Base-by-base conservation (phyloP, 805 yeast species). In the Sungouiozyma intestinalis region DNA sequence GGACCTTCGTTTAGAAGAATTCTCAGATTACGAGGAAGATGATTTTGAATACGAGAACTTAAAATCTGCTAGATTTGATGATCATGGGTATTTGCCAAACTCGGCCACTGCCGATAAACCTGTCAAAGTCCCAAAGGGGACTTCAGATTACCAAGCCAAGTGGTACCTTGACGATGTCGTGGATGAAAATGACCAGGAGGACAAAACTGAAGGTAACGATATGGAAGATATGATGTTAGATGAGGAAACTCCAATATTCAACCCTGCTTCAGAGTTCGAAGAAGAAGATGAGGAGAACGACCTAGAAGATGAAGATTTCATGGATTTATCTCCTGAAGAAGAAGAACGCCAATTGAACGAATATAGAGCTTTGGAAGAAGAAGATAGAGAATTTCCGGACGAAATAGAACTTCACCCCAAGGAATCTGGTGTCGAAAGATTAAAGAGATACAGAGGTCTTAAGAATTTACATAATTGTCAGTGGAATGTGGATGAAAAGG, bases 381-480 rank as follows among this genome's bases (percentile, higher is more conserved):
- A 88, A 42, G 97, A 86, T 58, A 72, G 77, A 31, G 95, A 88
- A 53, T 92, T 87, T 69, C 97, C 97, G 0, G 99, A 92, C 64
- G 98, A 92, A 65, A 65, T 90, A 43, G 97, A 92, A 60, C 66
- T 92, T 35, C 73, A 71, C 37, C 97, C 97, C 24, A 58, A 63
- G 4, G 88, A 75, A 49, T 72, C 82, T 4, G 97, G 85, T 8
- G 74, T 73, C 52, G 86, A 87, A 48, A 73, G 85, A 48, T 69
- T 92, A 44, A 64, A 70, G 24, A 75, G 87, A 47, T 90, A 86
- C 63, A 74, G 97, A 62, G 97, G 97, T 45, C 73, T 88, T 49
- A 85, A 85, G 62, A 83, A 84, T 32, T 64, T 94, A 47, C 78
- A 82, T 40, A 77, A 80, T 45, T 78, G 92, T 49, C 72, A 75